phyloP scores from a whole-genome alignment of 805 yeast genomes.

The Alloascoidea hylecoeti region DNA sequence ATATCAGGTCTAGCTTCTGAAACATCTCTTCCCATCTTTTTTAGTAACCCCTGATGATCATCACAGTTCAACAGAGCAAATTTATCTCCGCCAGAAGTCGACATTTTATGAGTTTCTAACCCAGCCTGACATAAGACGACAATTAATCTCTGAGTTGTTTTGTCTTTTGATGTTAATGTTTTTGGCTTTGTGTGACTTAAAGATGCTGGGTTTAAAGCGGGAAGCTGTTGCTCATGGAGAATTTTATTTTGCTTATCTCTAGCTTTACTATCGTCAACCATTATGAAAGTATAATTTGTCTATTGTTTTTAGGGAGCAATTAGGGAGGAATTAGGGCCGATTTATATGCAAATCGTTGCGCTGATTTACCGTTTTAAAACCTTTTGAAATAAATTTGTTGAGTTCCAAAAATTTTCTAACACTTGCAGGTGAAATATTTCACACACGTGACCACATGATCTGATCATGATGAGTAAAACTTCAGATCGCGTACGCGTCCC shows the following conservation, averaged over 20 bases:
- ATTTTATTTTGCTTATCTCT: too few species aligned
- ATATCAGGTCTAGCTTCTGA: conserved; percentile 99
- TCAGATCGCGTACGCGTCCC: conserved; percentile 2
- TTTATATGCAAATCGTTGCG: conserved; percentile 1
- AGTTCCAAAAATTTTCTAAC: conserved; percentile 3
- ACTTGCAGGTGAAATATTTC: conserved; percentile 3
- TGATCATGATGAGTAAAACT: conserved; percentile 2
- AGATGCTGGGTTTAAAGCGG: conserved; percentile 46
- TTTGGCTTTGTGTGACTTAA: conserved; percentile 82
- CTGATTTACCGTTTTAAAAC: neutral
- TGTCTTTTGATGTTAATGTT: conserved; percentile 72
- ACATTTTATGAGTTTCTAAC: conserved; percentile 83
- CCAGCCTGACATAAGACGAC: conserved; percentile 97
- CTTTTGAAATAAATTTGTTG: conserved; percentile 3
- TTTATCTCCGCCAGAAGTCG: conserved; percentile 77
- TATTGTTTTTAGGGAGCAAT: neutral
- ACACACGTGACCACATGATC: neutral
- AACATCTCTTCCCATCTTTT: conserved; percentile 94
- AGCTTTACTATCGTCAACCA: conserved; percentile 34
- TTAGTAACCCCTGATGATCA: conserved; percentile 91
- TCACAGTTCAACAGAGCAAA: conserved; percentile 92
- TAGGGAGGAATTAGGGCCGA: conserved; percentile 5
- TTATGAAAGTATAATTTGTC: conserved; percentile 9
- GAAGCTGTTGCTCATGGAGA: too few species aligned
- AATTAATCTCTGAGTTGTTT: conserved; percentile 70